Base-by-base conservation (phyloP, 257 asterid genomes). In the Forsythia suspensa region DNA sequence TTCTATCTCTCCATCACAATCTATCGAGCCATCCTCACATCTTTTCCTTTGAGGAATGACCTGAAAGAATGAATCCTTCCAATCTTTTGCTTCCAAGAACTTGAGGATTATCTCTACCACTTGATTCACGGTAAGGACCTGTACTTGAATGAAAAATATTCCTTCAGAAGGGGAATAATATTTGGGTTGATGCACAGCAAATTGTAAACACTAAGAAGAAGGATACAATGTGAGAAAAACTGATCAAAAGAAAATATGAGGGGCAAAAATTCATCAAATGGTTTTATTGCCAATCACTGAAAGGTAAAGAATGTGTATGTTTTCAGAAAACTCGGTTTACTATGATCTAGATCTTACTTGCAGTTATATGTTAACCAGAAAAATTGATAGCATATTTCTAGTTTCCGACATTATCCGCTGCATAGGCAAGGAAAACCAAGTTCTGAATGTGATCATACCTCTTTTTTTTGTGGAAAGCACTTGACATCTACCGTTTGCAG, bases 111-210 rank as follows among this genome's bases (percentile, higher is more conserved):
- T 93, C 89, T 93, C 98, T 20, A 91, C 88, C 67, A 93, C 98
- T 89, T 93, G 98, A 88, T 95, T 95, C 81, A 95, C 98, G 0
- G 99, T 93, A 75, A 95, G 96, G 78, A 95, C 98, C 99, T 95
- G 86, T 52, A 79, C 37, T 61, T 73, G 71, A 78, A 63, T 71
- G 57, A 39, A 59, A 59, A 71, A n/a, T 7, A 18, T 34, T 11
- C 79, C 38, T 74, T 46, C 29, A 18, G 18, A 42, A 73, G 76
- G 39, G 69, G 24, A 24, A 72, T 43, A 38, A 41, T 41, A 65
- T 2, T 42, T 43, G 66, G 41, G 24, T 72, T 77, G 52, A 29
- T 44, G 39, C 68, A 42, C 3, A 74, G 24, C 46, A 61, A 63
- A 16, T 55, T 70, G 63, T 16, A 63, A 65, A 29, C 34, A 29